These are phyloP conservation scores for Tulasnella sp. DNA, from an alignment of 768 basidiomycete species.

Conservation along the genomic window DNA sequence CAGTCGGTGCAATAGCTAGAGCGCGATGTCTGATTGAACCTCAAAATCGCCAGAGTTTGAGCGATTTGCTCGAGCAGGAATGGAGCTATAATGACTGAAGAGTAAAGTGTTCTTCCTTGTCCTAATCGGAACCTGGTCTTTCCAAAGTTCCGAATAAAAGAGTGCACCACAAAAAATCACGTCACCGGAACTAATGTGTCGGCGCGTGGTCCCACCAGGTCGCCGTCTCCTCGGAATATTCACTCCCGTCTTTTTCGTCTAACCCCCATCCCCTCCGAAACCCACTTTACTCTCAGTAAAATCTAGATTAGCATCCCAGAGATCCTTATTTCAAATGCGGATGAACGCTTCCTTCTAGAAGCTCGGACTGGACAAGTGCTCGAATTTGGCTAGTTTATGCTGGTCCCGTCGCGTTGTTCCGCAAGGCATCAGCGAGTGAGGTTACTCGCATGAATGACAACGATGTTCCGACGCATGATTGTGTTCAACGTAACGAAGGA, in stretches of 20 bases:
- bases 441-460: too few relatives aligned
- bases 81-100: too few relatives aligned
- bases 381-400: slow-evolving; percentile 46
- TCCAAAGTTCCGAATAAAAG: slow-evolving; percentile 58
- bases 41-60: too few relatives aligned
- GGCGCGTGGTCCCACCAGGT: slow-evolving; percentile 37
- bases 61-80: too few relatives aligned
- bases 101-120: too few relatives aligned
- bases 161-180: slow-evolving; percentile 61
- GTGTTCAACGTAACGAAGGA: too few relatives aligned
- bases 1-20: too few relatives aligned
- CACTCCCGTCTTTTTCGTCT: slow-evolving; percentile 3
- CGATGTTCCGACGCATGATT: too few relatives aligned
- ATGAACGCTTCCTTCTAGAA: slow-evolving; percentile 59
- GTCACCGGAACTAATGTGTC: slow-evolving; percentile 64
- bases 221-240: neutral
- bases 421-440: too few relatives aligned
- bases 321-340: slow-evolving; percentile 43
- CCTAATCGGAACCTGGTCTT: too few relatives aligned
- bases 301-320: slow-evolving; percentile 48
- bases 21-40: too few relatives aligned
- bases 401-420: too few relatives aligned
- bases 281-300: slow-evolving; percentile 18
- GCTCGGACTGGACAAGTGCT: slow-evolving; percentile 63
- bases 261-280: slow-evolving; percentile 29